phyloP scores from a whole-genome alignment of 345 rosid genomes.

The Eucalyptus melliodora region DNA sequence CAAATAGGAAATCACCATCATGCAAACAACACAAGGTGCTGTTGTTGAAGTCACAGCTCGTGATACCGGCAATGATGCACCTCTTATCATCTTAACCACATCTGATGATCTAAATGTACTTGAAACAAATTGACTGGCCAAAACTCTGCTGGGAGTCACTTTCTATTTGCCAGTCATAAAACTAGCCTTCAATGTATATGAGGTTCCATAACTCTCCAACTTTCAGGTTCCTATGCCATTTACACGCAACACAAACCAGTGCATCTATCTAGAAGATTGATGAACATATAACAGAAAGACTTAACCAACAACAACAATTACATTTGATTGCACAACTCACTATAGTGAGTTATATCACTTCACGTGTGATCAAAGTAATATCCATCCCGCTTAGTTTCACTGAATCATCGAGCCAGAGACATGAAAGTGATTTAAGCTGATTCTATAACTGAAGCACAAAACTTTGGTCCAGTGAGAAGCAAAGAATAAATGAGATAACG shows the following conservation, averaged over 20 bases:
- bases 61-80: background rate
- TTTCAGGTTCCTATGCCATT: background rate
- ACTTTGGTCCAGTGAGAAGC: background rate
- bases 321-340: background rate
- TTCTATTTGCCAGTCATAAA: background rate
- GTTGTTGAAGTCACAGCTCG: background rate
- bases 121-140: background rate
- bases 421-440: background rate
- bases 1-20: background rate
- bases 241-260: background rate
- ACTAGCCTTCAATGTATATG: background rate
- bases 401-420: background rate
- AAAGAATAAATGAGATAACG: background rate
- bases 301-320: background rate
- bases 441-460: background rate
- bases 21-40: background rate
- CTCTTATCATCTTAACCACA: background rate
- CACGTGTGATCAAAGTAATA: background rate
- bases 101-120: background rate
- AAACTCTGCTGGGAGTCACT: background rate
- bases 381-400: background rate
- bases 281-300: background rate
- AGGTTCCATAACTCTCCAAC: background rate
- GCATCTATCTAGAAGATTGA: background rate
- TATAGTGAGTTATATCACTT: background rate